phyloP scores from a whole-genome alignment of 805 yeast genomes.

The Jamesozyma lodderae region DNA sequence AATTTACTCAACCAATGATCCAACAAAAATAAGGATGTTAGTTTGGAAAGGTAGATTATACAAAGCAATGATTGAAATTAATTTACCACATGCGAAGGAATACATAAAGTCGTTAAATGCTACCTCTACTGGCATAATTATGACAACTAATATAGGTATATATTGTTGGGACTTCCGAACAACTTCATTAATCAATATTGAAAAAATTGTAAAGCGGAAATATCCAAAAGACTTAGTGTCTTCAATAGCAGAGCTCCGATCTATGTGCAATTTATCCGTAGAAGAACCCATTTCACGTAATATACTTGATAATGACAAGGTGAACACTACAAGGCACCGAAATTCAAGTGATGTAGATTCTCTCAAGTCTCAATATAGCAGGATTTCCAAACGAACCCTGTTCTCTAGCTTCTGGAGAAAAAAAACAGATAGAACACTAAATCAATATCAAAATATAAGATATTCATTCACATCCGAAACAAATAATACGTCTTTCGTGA shows the following conservation, averaged over 20 bases:
- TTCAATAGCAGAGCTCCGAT: constrained; percentile 13
- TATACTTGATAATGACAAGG: background rate
- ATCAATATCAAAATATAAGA: constrained; percentile 5
- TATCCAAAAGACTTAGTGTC: constrained; percentile 16
- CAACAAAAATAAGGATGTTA: constrained; percentile 18
- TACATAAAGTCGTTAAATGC: constrained; percentile 14
- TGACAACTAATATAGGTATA: constrained; percentile 17
- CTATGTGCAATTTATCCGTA: background rate
- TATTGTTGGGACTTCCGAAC: constrained; percentile 20
- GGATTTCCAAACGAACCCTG: constrained; percentile 14
- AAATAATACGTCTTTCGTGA: background rate
- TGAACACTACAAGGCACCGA: no score
- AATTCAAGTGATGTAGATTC: constrained; percentile 8
- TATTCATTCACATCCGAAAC: constrained; percentile 9
- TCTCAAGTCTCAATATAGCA: constrained; percentile 5
- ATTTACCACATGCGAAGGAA: constrained; percentile 15
- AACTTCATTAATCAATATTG: constrained; percentile 12
- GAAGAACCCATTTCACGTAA: background rate
- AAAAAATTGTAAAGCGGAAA: constrained; percentile 14
- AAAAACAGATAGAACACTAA: constrained; percentile 1
- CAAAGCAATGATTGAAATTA: constrained; percentile 18
- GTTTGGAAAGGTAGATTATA: constrained; percentile 26
- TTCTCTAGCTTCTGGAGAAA: constrained; percentile 16
- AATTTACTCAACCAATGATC: constrained; percentile 13
- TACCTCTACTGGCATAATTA: constrained; percentile 11